phyloP scores from a whole-genome alignment of 2,329 filamentous ascomycete genomes.

The Akanthomyces uredinophilus region DNA sequence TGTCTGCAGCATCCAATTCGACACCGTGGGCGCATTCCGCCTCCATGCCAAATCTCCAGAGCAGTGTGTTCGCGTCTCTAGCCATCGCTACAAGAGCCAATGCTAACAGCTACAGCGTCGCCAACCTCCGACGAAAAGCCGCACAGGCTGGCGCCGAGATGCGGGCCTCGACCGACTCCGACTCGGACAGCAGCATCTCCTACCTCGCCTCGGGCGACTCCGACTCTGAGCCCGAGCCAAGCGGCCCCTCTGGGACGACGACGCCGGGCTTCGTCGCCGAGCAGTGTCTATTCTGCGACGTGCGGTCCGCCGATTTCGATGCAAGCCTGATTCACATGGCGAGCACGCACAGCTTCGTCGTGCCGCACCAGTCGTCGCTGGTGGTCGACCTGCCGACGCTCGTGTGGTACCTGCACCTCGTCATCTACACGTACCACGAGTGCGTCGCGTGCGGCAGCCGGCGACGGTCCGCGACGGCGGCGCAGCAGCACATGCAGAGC shows the following conservation, averaged over 20 bases:
- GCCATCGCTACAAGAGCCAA: not conserved
- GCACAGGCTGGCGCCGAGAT: constrained; percentile 12
- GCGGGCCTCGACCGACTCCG: not conserved
- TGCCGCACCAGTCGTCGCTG: constrained; percentile 34
- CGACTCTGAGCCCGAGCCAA: not conserved
- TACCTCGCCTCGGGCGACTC: not conserved
- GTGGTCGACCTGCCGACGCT: constrained; percentile 40
- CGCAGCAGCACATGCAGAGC: constrained; percentile 42
- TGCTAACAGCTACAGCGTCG: constrained; percentile 5
- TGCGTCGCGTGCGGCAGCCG: constrained; percentile 44
- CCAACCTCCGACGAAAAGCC: constrained; percentile 10
- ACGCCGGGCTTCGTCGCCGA: constrained; percentile 22
- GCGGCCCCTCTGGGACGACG: not conserved
- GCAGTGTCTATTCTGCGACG: constrained; percentile 38
- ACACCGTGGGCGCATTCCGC: constrained; percentile 3
- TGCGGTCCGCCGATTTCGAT: constrained; percentile 24
- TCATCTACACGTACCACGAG: constrained; percentile 41
- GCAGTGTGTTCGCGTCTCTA: not conserved
- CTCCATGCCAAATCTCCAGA: constrained; percentile 11
- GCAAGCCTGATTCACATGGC: constrained; percentile 42
- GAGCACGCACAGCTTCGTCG: constrained; percentile 39
- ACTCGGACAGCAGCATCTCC: not conserved
- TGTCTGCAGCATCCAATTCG: constrained; percentile 8
- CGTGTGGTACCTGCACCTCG: constrained; percentile 40
- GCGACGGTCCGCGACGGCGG: constrained; percentile 34